phyloP scores from a whole-genome alignment of 495 filamentous ascomycete genomes.

The Pseudotulostoma volvatum region DNA sequence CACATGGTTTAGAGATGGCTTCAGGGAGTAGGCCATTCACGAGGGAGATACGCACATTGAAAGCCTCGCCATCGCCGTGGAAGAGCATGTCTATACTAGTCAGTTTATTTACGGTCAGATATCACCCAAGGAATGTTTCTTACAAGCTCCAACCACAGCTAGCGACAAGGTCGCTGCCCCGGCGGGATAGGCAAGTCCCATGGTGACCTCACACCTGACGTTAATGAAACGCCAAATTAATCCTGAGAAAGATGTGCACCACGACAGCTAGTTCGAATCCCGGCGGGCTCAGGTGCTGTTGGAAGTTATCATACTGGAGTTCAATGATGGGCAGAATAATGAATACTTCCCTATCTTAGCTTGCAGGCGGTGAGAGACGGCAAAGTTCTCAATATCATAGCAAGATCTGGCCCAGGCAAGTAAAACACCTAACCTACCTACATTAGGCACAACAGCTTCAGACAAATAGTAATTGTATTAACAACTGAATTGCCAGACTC shows the following conservation, averaged over 20 bases:
- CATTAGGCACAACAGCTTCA: too few relatives aligned
- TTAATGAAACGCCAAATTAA: background rate
- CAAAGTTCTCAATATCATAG: too few relatives aligned
- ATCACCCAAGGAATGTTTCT: slow-evolving; percentile 19
- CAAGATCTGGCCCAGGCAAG: too few relatives aligned
- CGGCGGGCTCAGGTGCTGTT: too few relatives aligned
- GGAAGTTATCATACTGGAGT: too few relatives aligned
- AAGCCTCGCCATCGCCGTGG: slow-evolving; percentile 84
- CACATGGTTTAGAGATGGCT: background rate
- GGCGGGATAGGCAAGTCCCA: slow-evolving; percentile 45
- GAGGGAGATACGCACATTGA: slow-evolving; percentile 54
- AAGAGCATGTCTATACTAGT: slow-evolving; percentile 77
- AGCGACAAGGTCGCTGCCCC: slow-evolving; percentile 55
- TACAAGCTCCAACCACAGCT: slow-evolving; percentile 81
- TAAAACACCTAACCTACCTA: too few relatives aligned
- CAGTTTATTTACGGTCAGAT: too few relatives aligned
- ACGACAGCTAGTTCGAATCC: background rate
- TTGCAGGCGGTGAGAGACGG: too few relatives aligned
- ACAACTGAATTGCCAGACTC: too few relatives aligned
- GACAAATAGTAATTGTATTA: too few relatives aligned
- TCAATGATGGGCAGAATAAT: too few relatives aligned
- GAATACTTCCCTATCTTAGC: too few relatives aligned
- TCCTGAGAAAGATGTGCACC: background rate
- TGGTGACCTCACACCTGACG: slow-evolving; percentile 18
- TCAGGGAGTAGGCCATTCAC: slow-evolving; percentile 1